Evolutionary conservation across 306 rosid genomes (phyloP).

Genomic region (Glycine tomentella): DNA sequence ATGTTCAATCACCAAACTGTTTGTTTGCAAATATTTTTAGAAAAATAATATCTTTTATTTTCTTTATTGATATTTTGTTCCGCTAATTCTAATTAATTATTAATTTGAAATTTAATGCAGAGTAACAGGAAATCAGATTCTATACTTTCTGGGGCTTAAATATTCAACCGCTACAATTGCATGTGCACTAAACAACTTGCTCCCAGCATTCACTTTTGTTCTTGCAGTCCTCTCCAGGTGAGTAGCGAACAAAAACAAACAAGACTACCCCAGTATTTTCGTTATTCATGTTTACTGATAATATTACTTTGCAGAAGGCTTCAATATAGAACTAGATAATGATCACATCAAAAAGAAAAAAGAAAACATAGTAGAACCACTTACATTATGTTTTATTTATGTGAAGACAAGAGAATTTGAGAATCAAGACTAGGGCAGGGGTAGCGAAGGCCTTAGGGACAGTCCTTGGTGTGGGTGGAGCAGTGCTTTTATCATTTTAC

Average conservation of each 20-base stretch:
- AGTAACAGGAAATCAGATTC: slow-evolving; percentile 70
- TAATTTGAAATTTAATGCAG: slow-evolving; percentile 51
- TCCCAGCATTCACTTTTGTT: slow-evolving; percentile 87
- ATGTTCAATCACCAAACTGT: too few relatives aligned
- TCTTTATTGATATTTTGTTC: too few relatives aligned
- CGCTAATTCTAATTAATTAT: too few relatives aligned
- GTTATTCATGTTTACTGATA: neutral
- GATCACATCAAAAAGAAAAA: too few relatives aligned
- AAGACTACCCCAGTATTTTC: too few relatives aligned
- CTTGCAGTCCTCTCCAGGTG: slow-evolving; percentile 79
- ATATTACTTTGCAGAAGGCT: neutral
- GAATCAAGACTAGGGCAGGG: slow-evolving; percentile 58
- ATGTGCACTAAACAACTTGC: slow-evolving; percentile 69
- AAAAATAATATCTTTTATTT: too few relatives aligned
- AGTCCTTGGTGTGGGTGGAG: slow-evolving; percentile 72
- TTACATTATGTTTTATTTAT: neutral
- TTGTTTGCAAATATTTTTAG: too few relatives aligned
- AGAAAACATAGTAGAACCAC: too few relatives aligned
- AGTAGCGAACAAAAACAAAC: neutral
- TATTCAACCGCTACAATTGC: slow-evolving; percentile 65
- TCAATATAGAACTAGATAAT: too few relatives aligned
- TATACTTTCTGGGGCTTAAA: slow-evolving; percentile 72
- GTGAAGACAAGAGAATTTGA: slow-evolving; percentile 69
- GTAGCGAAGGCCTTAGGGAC: slow-evolving; percentile 72
- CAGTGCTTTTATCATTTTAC: slow-evolving; percentile 77